Conservation (phyloP, 2,329 filamentous ascomycete species). For the Aspergillus nomiae region DNA sequence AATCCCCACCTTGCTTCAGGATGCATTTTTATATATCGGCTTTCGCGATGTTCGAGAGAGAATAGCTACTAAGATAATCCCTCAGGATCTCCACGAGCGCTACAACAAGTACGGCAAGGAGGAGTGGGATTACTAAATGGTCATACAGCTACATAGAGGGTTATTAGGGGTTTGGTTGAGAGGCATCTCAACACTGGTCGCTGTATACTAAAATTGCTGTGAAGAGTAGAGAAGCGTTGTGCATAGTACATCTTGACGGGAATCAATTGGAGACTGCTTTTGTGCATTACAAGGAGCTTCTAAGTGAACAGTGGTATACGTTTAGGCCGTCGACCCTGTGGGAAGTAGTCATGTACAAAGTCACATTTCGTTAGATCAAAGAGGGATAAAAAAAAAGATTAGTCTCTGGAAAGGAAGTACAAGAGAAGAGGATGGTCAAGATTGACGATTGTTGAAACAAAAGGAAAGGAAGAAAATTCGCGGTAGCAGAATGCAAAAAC, state of each 20-base stretch:
- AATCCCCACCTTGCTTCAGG: not conserved
- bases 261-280: conserved; percentile 33
- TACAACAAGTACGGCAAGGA: conserved; percentile 99
- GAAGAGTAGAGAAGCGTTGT: conserved; percentile 34
- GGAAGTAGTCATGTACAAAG: conserved; percentile 16
- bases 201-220: conserved; percentile 38
- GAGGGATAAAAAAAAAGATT: conserved; percentile 12
- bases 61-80: conserved; percentile 12
- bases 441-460: conserved; percentile 5
- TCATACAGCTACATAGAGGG: conserved; percentile 15
- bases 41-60: not conserved
- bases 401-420: conserved; percentile 19
- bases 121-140: conserved; percentile 59
- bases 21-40: not conserved
- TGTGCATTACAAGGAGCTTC: conserved; percentile 20
- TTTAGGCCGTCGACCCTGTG: not conserved
- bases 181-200: conserved; percentile 19
- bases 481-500: conserved; percentile 6
- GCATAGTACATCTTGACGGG: conserved; percentile 34
- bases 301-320: conserved; percentile 5
- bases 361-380: conserved; percentile 22
- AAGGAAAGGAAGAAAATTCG: conserved; percentile 13
- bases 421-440: conserved; percentile 14
- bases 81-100: conserved; percentile 84
- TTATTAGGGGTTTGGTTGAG: conserved; percentile 18